These are phyloP conservation scores for Lentinus polychrous DNA, from an alignment of 1,284 basidiomycete genomes.

Conservation along the genomic window DNA sequence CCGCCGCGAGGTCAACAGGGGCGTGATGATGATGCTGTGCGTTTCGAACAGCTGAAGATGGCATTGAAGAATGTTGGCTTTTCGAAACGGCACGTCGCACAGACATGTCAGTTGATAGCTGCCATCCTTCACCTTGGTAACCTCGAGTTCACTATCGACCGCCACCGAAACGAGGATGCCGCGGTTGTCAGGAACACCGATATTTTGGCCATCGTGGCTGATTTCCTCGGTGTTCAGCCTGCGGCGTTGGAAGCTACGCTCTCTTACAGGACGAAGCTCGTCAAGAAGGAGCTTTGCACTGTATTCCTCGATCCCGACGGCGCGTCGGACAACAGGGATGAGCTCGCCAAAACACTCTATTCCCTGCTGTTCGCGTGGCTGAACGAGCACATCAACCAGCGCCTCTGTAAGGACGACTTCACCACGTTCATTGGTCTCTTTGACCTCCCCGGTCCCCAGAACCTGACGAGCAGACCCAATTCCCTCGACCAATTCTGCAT, in stretches of 20 bases:
- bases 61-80: slow-evolving; percentile 91
- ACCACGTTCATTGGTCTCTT: slow-evolving; percentile 91
- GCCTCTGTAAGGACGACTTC: slow-evolving; percentile 88
- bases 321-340: slow-evolving; percentile 88
- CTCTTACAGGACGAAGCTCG: slow-evolving; percentile 87
- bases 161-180: slow-evolving; percentile 78
- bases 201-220: slow-evolving; percentile 74
- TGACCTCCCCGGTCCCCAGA: slow-evolving; percentile 92
- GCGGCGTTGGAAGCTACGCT: slow-evolving; percentile 77
- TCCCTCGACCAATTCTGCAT: slow-evolving; percentile 95
- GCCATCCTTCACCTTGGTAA: slow-evolving; percentile 96
- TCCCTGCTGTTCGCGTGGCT: slow-evolving; percentile 95
- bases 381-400: slow-evolving; percentile 94
- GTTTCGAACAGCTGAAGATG: slow-evolving; percentile 89
- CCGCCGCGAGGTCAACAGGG: slow-evolving; percentile 28
- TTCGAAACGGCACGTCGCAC: slow-evolving; percentile 88
- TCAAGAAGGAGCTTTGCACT: slow-evolving; percentile 93
- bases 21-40: slow-evolving; percentile 67
- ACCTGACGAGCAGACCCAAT: slow-evolving; percentile 78
- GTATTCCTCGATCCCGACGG: slow-evolving; percentile 94
- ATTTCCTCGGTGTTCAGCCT: slow-evolving; percentile 84
- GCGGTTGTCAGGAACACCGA: slow-evolving; percentile 83
- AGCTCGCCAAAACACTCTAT: slow-evolving; percentile 90
- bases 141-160: slow-evolving; percentile 87
- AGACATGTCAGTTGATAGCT: slow-evolving; percentile 90